Evolutionary conservation across 1,284 basidiomycete genomes (phyloP), one percentile per base, ranked within the genome.

Genomic region (Volvariella volvacea): DNA sequence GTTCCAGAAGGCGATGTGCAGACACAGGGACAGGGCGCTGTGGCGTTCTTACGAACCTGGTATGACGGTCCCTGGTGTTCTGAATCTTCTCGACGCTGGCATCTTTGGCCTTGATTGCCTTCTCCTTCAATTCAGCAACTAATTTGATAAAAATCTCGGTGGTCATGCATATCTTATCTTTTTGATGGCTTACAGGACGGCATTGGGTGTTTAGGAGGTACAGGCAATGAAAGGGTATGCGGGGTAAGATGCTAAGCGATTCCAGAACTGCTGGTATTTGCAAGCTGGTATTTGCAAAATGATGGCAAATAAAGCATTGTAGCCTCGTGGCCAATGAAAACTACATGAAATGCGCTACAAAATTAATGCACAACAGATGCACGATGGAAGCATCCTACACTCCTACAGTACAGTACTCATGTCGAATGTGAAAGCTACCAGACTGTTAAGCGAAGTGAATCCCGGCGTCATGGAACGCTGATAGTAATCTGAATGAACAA

Each of bases 391-490:
- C n/a, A n/a, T n/a, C n/a, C n/a, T n/a, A n/a, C n/a, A n/a, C n/a
- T n/a, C n/a, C n/a, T n/a, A n/a, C n/a, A n/a, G n/a, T n/a, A n/a
- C n/a, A n/a, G n/a, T n/a, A n/a, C n/a, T n/a, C n/a, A n/a, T n/a
- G n/a, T n/a, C n/a, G n/a, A n/a, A n/a, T n/a, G n/a, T n/a, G n/a
- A n/a, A n/a, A n/a, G n/a, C n/a, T n/a, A n/a, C n/a, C n/a, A n/a
- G n/a, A n/a, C n/a, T 36, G 10, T 59, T 52, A 88, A 42, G 83
- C 82, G 55, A 92, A 92, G 61, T 92, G 89, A 43, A 93, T 80
- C 22, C 88, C 87, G 43, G 74, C 75, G 52, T 88, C 83, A 60
- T 93, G 89, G 63, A 92, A 92, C 3, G 84, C 80, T n/a, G 80
- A 70, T 30, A 88, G 63, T 21, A 88, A 66, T 60, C 80, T 83